These are phyloP conservation scores for Penicillium coprophilum DNA, from an alignment of 495 filamentous ascomycete species.

Conservation along the genomic window DNA sequence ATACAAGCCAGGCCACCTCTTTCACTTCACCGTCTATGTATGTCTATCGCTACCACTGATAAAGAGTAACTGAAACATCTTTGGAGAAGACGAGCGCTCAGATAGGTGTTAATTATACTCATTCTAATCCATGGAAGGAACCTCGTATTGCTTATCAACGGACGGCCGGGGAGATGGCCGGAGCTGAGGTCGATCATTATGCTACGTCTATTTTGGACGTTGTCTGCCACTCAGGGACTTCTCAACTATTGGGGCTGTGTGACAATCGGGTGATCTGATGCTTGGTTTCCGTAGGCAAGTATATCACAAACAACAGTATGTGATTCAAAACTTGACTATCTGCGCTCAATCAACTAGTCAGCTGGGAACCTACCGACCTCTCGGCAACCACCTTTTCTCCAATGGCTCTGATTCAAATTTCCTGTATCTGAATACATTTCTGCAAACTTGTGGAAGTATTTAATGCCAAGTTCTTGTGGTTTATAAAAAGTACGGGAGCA, in stretches of 20 bases:
- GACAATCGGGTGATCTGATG: slow-evolving; percentile 18
- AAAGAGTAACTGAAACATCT: slow-evolving; percentile 16
- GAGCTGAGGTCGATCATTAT: neutral
- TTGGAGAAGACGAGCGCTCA: neutral
- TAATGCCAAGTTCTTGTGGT: neutral
- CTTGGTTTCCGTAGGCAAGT: slow-evolving; percentile 14
- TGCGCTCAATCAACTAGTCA: neutral
- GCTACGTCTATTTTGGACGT: neutral
- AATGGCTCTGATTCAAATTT: slow-evolving; percentile 5
- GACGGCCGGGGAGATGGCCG: slow-evolving; percentile 2
- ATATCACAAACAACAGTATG: slow-evolving; percentile 13
- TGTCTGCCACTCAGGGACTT: neutral
- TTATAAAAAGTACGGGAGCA: neutral
- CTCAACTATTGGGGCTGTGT: slow-evolving; percentile 7
- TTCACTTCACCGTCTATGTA: neutral
- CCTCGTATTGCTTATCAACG: neutral
- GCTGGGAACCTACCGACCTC: neutral
- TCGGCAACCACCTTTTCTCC: neutral
- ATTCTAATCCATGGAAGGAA: neutral
- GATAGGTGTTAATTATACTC: neutral
- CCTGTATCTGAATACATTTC: neutral
- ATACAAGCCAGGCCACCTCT: neutral
- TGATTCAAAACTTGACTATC: slow-evolving; percentile 10
- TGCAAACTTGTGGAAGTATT: no score
- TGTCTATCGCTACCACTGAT: neutral